phyloP scores from a whole-genome alignment of 2,329 filamentous ascomycete genomes.

The Aspergillus awamori region DNA sequence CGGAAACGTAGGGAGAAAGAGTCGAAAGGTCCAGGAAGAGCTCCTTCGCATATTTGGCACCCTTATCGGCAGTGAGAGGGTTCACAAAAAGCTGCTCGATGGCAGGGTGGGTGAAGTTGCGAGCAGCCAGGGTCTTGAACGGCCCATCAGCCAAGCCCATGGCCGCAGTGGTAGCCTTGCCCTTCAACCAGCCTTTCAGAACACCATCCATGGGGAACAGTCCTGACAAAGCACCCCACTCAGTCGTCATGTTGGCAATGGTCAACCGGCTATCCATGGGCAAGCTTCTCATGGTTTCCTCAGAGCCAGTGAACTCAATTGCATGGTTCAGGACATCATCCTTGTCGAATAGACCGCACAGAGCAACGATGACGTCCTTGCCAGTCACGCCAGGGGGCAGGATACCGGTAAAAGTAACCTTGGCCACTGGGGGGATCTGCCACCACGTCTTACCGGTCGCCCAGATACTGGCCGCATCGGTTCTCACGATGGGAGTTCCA shows the following conservation, averaged over 20 bases:
- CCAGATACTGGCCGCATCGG: conserved; percentile 85
- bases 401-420: conserved; percentile 74
- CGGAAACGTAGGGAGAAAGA: conserved; percentile 79
- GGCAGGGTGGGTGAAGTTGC: conserved; percentile 70
- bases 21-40: conserved; percentile 82
- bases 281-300: conserved; percentile 74
- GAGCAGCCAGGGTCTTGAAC: conserved; percentile 51
- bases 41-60: conserved; percentile 79
- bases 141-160: conserved; percentile 58
- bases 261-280: conserved; percentile 73
- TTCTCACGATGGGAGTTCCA: conserved; percentile 81
- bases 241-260: conserved; percentile 74
- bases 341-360: conserved; percentile 83
- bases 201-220: conserved; percentile 79
- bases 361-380: conserved; percentile 90
- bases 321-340: conserved; percentile 91
- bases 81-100: conserved; percentile 73
- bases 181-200: conserved; percentile 72
- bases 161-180: conserved; percentile 72
- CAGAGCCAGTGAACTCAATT: conserved; percentile 82
- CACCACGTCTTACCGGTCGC: conserved; percentile 83
- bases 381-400: conserved; percentile 81
- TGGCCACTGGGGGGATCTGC: conserved; percentile 82
- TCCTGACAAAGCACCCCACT: conserved; percentile 74
- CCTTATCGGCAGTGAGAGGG: conserved; percentile 70